Percentiles rank a stretch among this genome's conserved stretches.
phyloP scores from a whole-genome alignment of 768 basidiomycete species.

The Cubamyces sp. region DNA sequence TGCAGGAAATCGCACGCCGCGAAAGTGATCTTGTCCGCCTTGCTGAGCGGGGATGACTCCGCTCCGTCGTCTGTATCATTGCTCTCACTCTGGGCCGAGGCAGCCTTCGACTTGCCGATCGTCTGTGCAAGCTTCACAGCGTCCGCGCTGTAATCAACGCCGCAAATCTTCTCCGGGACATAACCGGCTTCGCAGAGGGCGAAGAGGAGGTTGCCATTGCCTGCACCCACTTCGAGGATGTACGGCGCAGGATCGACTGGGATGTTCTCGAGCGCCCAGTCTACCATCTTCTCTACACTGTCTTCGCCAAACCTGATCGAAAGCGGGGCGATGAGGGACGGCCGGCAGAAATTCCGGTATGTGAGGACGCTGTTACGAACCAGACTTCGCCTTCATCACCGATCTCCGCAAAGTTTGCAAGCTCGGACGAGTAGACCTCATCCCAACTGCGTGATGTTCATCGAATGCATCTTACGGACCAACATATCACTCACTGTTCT shows the following conservation, averaged over 20 bases:
- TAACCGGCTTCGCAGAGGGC: slow-evolving; percentile 74
- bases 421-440: slow-evolving; percentile 68
- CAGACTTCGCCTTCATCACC: slow-evolving; percentile 88
- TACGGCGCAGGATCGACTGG: slow-evolving; percentile 48
- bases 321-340: too few species aligned
- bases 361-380: slow-evolving; percentile 46
- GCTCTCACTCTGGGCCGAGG: background rate
- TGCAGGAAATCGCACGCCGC: slow-evolving; percentile 66
- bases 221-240: slow-evolving; percentile 78
- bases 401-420: slow-evolving; percentile 72
- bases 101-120: slow-evolving; percentile 48
- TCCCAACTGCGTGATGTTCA: slow-evolving; percentile 64
- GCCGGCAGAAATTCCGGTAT: background rate
- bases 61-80: background rate
- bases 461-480: too few species aligned
- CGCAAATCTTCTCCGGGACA: slow-evolving; percentile 50
- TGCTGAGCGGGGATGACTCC: background rate
- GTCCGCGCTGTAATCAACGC: slow-evolving; percentile 78
- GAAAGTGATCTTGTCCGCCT: slow-evolving; percentile 48
- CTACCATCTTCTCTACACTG: slow-evolving; percentile 76
- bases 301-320: slow-evolving; percentile 80
- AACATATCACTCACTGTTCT: slow-evolving; percentile 60
- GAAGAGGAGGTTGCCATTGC: slow-evolving; percentile 79
- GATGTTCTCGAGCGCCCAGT: slow-evolving; percentile 64
- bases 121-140: slow-evolving; percentile 66